Evolutionary conservation across 495 filamentous ascomycete species (phyloP).

Genomic region (Hyaloscypha bicolor): DNA sequence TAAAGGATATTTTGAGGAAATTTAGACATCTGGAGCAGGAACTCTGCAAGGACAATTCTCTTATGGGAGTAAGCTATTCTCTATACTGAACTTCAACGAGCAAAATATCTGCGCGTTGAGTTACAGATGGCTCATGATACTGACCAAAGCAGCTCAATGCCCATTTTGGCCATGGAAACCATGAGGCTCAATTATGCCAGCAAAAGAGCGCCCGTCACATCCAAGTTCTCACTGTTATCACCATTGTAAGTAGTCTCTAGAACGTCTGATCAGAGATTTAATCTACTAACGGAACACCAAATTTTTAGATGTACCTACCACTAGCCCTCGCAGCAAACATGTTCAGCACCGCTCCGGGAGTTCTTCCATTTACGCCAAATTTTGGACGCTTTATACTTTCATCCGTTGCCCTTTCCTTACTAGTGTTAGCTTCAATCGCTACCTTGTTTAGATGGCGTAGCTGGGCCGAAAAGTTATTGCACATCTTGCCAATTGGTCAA

Average conservation of each 20-base stretch:
- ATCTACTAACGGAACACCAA: background rate
- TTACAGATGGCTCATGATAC: too few species aligned
- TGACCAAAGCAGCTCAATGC: constrained; percentile 6
- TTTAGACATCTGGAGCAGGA: background rate
- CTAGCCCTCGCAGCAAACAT: background rate
- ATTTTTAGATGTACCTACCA: background rate
- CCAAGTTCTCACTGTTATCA: background rate
- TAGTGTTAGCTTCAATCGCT: background rate
- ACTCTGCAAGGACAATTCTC: background rate
- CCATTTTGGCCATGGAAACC: background rate
- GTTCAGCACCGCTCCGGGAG: constrained; percentile 1
- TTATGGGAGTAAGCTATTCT: constrained; percentile 8
- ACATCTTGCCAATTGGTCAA: too few species aligned
- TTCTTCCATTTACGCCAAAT: constrained; percentile 7
- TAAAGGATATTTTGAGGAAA: background rate
- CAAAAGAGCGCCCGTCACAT: background rate
- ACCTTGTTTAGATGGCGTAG: too few species aligned
- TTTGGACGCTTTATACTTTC: background rate
- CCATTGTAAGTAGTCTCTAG: constrained; percentile 9
- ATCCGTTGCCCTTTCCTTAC: background rate
- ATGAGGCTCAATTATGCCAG: background rate
- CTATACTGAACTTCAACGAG: too few species aligned
- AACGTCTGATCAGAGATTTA: background rate
- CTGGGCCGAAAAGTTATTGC: too few species aligned
- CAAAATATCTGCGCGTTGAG: background rate